Evolutionary conservation across 228 moss, liverwort and hornwort genomes (phyloP).

Genomic region (Sphagnum magellanicum): DNA sequence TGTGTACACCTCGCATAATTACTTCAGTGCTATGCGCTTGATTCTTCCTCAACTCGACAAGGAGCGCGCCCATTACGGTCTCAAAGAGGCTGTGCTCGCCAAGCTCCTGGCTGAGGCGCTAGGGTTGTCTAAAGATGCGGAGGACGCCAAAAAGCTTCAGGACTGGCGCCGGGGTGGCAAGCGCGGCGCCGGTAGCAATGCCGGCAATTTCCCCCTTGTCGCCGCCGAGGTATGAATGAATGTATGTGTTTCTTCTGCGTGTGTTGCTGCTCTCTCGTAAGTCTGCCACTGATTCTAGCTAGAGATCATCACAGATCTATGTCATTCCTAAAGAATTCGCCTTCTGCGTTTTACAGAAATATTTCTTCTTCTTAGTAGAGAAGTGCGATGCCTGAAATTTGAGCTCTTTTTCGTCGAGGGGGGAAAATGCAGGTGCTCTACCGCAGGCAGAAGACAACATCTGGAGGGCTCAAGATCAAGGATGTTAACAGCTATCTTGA

Average conservation of each 20-base stretch:
- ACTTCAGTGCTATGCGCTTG: slow-evolving; percentile 80
- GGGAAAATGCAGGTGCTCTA: slow-evolving; percentile 43
- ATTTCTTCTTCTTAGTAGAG: no score
- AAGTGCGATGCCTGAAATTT: no score
- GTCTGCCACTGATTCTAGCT: neutral
- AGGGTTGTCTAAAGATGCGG: slow-evolving; percentile 61
- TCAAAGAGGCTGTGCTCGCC: slow-evolving; percentile 70
- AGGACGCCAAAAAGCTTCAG: slow-evolving; percentile 76
- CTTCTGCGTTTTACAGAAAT: no score
- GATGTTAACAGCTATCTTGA: slow-evolving; percentile 81
- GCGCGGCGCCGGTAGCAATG: slow-evolving; percentile 64
- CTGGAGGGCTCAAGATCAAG: slow-evolving; percentile 69
- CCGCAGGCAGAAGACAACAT: slow-evolving; percentile 55
- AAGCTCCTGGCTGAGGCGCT: slow-evolving; percentile 67
- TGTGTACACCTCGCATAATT: slow-evolving; percentile 52
- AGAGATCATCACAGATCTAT: no score
- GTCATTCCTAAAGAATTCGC: no score
- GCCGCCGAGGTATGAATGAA: slow-evolving; percentile 61
- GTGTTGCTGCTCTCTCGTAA: neutral
- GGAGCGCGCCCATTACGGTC: slow-evolving; percentile 66
- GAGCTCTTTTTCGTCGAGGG: no score
- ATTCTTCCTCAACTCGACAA: slow-evolving; percentile 76
- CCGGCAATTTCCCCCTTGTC: slow-evolving; percentile 76
- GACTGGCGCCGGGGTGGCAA: slow-evolving; percentile 94
- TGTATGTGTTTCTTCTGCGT: neutral